Conservation (phyloP, 176 grass and related monocot genomes). For the Cenchrus purpureus region DNA sequence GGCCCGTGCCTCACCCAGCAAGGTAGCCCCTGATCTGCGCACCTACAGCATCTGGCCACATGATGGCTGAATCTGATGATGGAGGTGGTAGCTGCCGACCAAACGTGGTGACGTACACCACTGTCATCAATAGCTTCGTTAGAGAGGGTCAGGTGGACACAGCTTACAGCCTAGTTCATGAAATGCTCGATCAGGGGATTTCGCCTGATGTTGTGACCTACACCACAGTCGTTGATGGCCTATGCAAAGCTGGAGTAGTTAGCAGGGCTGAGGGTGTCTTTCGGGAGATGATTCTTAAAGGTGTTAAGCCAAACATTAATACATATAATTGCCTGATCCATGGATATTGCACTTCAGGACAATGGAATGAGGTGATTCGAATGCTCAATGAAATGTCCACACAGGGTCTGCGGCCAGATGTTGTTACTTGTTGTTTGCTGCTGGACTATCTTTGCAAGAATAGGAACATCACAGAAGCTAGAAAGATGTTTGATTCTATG, state of each 20-base stretch:
- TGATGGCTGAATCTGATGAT: conserved; percentile 18
- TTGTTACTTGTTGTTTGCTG: background rate
- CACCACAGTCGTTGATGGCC: conserved; percentile 19
- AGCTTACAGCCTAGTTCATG: background rate
- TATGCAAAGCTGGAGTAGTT: conserved; percentile 5
- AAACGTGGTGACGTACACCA: conserved; percentile 23
- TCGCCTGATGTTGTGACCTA: conserved; percentile 24
- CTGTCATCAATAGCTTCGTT: conserved; percentile 29
- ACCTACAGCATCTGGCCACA: conserved; percentile 18
- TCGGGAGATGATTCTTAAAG: conserved; percentile 9
- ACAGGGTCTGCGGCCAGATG: background rate
- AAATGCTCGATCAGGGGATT: background rate
- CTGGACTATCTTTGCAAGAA: conserved; percentile 28
- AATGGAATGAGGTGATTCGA: background rate
- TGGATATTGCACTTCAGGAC: conserved; percentile 8
- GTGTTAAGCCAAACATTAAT: background rate
- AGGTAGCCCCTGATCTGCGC: background rate
- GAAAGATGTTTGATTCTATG: conserved; percentile 5
- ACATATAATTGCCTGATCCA: conserved; percentile 9
- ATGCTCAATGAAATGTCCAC: conserved; percentile 29
- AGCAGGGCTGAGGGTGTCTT: background rate
- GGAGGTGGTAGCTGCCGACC: background rate
- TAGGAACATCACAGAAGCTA: background rate
- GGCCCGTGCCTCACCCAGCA: background rate
- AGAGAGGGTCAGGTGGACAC: conserved; percentile 10